Conservation (phyloP, 2,329 filamentous ascomycete genomes). For the Cordyceps javanica region DNA sequence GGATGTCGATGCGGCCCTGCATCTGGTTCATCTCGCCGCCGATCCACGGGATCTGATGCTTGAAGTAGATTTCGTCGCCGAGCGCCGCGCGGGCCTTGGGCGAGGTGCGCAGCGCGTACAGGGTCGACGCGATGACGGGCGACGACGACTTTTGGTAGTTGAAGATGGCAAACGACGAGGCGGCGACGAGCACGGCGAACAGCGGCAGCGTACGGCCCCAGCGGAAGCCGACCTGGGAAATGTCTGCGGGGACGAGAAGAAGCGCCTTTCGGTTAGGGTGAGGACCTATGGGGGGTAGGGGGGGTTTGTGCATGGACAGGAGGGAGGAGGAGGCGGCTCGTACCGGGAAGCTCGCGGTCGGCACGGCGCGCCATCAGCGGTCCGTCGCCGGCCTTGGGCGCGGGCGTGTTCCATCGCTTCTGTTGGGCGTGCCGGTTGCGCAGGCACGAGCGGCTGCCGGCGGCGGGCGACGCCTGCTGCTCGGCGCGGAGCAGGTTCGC, state of each 20-base stretch:
- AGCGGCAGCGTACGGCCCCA: constrained; percentile 73
- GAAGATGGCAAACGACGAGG: constrained; percentile 81
- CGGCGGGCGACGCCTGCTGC: background rate
- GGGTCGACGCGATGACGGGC: constrained; percentile 75
- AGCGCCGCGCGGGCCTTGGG: constrained; percentile 66
- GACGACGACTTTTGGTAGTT: constrained; percentile 98
- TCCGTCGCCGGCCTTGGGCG: constrained; percentile 53
- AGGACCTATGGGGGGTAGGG: background rate
- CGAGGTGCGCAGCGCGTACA: constrained; percentile 87
- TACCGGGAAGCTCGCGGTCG: constrained; percentile 62
- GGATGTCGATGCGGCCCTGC: constrained; percentile 82
- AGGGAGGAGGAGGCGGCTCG: background rate
- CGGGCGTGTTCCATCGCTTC: constrained; percentile 44
- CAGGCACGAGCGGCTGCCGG: constrained; percentile 7
- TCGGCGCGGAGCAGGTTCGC: background rate
- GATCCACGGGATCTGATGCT: constrained; percentile 75
- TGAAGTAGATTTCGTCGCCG: constrained; percentile 83
- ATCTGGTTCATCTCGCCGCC: constrained; percentile 86
- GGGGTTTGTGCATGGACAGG: no score
- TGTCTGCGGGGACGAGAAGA: constrained; percentile 23
- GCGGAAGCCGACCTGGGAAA: constrained; percentile 42
- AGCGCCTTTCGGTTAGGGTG: constrained; percentile 13
- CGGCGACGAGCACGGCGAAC: constrained; percentile 66
- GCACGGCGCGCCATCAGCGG: constrained; percentile 59
- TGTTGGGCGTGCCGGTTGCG: constrained; percentile 21